phyloP scores from a whole-genome alignment of 768 basidiomycete species.

The Leccinellum albellum region DNA sequence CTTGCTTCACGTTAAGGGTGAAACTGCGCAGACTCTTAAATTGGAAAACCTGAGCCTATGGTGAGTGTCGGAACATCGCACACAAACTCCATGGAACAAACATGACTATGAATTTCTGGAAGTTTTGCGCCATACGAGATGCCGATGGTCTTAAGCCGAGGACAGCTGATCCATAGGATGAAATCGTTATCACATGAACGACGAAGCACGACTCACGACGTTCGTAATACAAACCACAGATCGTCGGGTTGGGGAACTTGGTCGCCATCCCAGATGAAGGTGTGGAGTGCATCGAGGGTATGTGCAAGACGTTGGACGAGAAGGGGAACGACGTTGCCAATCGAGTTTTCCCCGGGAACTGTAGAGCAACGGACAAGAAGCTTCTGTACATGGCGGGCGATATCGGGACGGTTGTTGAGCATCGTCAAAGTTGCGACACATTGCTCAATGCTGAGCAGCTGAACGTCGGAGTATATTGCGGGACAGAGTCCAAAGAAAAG shows the following conservation, averaged over 20 bases:
- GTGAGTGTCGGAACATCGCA: not conserved
- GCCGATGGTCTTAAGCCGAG: slow-evolving; percentile 57
- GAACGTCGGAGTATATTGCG: slow-evolving; percentile 56
- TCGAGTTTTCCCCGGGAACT: slow-evolving; percentile 26
- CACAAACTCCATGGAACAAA: slow-evolving; percentile 32
- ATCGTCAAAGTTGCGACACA: slow-evolving; percentile 62
- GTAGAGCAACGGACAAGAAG: slow-evolving; percentile 43
- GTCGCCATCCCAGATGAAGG: slow-evolving; percentile 71
- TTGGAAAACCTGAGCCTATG: slow-evolving; percentile 54
- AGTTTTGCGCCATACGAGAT: slow-evolving; percentile 60
- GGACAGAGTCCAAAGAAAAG: slow-evolving; percentile 52
- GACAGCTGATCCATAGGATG: slow-evolving; percentile 46
- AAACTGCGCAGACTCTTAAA: slow-evolving; percentile 64
- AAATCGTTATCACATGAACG: not conserved
- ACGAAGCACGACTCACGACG: slow-evolving; percentile 44
- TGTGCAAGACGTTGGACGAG: slow-evolving; percentile 50
- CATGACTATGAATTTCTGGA: slow-evolving; percentile 58
- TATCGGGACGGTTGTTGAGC: slow-evolving; percentile 50
- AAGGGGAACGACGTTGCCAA: slow-evolving; percentile 39
- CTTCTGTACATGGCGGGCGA: slow-evolving; percentile 65
- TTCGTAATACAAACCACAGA: slow-evolving; percentile 74
- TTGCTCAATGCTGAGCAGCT: slow-evolving; percentile 53
- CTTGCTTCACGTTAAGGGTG: slow-evolving; percentile 52
- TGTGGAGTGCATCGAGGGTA: slow-evolving; percentile 59
- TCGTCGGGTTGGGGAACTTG: slow-evolving; percentile 62